A percentile compares a stretch with the other conserved stretches of the same genome.
phyloP scores from a whole-genome alignment of 176 grass and related monocot species.

The Phoenix dactylifera region DNA sequence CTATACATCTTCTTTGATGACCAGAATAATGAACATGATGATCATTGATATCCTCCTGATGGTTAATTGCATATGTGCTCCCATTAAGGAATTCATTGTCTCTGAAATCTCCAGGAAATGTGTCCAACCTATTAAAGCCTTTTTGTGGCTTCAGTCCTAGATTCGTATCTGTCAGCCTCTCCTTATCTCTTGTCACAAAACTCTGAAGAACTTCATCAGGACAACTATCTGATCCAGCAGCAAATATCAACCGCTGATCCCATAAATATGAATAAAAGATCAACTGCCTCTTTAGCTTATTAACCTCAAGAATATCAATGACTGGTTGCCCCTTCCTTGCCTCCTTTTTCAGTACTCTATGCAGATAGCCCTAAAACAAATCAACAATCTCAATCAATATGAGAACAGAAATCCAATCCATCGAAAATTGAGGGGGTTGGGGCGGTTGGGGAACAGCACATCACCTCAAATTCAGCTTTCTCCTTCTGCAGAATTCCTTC shows the following conservation, averaged over 20 bases:
- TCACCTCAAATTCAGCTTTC: conserved; percentile 67
- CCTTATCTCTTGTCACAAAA: conserved; percentile 33
- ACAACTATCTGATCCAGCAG: conserved; percentile 32
- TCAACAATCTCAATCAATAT: conserved; percentile 11
- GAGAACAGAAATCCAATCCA: background rate
- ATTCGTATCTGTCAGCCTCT: conserved; percentile 35
- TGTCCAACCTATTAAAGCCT: conserved; percentile 21
- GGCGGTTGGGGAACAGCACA: conserved; percentile 5
- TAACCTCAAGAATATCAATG: conserved; percentile 88
- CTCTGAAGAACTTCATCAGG: conserved; percentile 18
- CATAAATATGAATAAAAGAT: conserved; percentile 80
- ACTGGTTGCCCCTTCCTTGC: conserved; percentile 36
- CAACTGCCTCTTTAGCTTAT: conserved; percentile 75
- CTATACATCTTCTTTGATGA: conserved; percentile 19
- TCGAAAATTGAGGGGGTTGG: conserved; percentile 13
- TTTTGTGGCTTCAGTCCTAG: conserved; percentile 34
- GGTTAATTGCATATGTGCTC: conserved; percentile 19
- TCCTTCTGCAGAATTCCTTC: conserved; percentile 64
- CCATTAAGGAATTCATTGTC: conserved; percentile 28
- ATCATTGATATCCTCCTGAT: conserved; percentile 15
- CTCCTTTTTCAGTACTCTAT: conserved; percentile 75
- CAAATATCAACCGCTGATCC: conserved; percentile 65
- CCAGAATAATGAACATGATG: conserved; percentile 20
- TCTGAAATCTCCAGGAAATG: conserved; percentile 24
- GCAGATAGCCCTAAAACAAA: conserved; percentile 49